Evolutionary conservation across 129 eudicot species (phyloP).

Genomic region (Chrysanthemum lavandulifolium): DNA sequence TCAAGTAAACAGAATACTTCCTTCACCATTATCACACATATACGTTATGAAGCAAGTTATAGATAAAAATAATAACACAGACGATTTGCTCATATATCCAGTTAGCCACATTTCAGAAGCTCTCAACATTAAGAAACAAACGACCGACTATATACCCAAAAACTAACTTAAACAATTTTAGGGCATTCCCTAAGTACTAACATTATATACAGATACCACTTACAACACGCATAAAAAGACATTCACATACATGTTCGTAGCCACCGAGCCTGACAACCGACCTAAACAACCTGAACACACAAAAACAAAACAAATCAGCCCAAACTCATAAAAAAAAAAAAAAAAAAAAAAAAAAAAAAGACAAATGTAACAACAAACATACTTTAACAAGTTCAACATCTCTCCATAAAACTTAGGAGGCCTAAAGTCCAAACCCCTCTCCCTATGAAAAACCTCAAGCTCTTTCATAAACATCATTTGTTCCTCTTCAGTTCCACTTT

Average conservation of each 20-base stretch:
- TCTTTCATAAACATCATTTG: conserved; percentile 77
- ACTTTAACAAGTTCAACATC: conserved; percentile 84
- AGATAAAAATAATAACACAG: too few relatives aligned
- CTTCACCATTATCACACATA: too few relatives aligned
- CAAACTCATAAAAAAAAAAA: background rate
- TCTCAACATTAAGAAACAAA: background rate
- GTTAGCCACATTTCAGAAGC: background rate
- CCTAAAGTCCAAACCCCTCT: conserved; percentile 74
- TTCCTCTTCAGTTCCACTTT: conserved; percentile 78
- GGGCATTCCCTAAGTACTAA: conserved; percentile 1
- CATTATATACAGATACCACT: conserved; percentile 6
- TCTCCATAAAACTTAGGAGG: conserved; percentile 82
- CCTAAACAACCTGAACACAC: conserved; percentile 73
- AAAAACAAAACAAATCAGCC: background rate
- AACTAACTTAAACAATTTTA: conserved; percentile 5
- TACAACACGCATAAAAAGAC: background rate
- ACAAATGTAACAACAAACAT: conserved; percentile 25
- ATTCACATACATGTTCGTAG: conserved; percentile 64
- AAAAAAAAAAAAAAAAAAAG: background rate
- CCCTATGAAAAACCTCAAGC: conserved; percentile 69
- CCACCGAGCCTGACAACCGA: conserved; percentile 83
- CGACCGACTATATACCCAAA: background rate
- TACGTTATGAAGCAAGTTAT: too few relatives aligned
- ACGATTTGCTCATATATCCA: background rate
- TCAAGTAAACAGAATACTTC: too few relatives aligned